Conservation (phyloP, 2,329 filamentous ascomycete genomes). For the Lecanicillium sp. region DNA sequence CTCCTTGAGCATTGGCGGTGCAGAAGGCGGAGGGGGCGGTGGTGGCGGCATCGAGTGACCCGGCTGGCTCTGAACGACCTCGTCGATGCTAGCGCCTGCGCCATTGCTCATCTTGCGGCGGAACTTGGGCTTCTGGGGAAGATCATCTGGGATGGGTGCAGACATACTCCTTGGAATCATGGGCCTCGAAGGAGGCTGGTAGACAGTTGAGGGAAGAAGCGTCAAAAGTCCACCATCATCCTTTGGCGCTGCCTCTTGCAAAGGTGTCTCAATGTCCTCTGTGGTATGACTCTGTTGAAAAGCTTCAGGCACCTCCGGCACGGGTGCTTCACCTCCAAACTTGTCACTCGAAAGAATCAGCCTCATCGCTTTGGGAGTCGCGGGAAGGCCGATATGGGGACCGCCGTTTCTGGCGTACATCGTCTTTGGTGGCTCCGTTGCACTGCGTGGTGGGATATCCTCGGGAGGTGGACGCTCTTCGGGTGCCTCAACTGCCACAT, state of each 20-base stretch:
- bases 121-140: constrained; percentile 16
- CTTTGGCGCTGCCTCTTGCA: constrained; percentile 27
- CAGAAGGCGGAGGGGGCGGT: constrained; percentile 39
- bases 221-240: constrained; percentile 23
- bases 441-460: constrained; percentile 51
- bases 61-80: constrained; percentile 31
- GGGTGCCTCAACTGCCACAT: constrained; percentile 32
- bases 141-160: constrained; percentile 40
- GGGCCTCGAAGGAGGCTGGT: constrained; percentile 44
- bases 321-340: constrained; percentile 19
- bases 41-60: constrained; percentile 43
- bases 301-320: constrained; percentile 47
- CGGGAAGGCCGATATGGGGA: constrained; percentile 69
- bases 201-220: constrained; percentile 51
- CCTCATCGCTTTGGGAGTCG: constrained; percentile 86
- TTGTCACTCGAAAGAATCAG: constrained; percentile 60
- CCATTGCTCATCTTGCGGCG: constrained; percentile 27
- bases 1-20: constrained; percentile 50
- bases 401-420: constrained; percentile 42
- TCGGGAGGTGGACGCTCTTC: constrained; percentile 31
- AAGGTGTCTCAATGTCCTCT: constrained; percentile 9
- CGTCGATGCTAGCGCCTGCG: constrained; percentile 40
- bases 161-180: constrained; percentile 55
- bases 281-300: constrained; percentile 31
- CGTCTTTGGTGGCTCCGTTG: constrained; percentile 52